Base-by-base conservation (phyloP, 371 early-diverging fungal genomes). In the Lichtheimia ornata region DNA sequence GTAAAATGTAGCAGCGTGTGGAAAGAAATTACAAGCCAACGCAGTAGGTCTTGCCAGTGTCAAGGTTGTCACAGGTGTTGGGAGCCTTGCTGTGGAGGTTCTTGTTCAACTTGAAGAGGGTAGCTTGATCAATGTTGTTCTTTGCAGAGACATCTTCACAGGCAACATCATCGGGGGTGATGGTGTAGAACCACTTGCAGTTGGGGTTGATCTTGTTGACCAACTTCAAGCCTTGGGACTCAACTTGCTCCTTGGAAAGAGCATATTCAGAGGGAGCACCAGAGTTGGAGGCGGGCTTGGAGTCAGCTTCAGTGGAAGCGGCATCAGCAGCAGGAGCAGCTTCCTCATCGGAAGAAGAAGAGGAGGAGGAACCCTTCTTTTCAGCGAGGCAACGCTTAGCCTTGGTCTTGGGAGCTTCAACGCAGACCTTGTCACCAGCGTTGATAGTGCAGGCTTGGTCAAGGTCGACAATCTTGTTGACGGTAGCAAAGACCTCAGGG, bases 41-140 rank as follows among this genome's bases (percentile, higher is more conserved):
- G 42, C 69, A 69, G 64, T 69, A 69, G 51, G 69, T 56, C 69
- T 69, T 69, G 64, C 69, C 69, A 47, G 51, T 58, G 56, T 69
- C 69, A 30, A 69, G 59, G 62, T 69, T 69, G 59, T 69, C 69
- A 43, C 69, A 69, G 18, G 47, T 42, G 56, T 69, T 59, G 44
- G 51, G 57, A n/a, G 61, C 69, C 20, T 47, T 47, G 50, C 64
- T 56, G 57, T 69, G 69, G 17, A 69, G 64, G 49, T 64, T 64
- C 28, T 55, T 47, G 64, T 69, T 69, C 53, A 52, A 28, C n/a
- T 4, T 5, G 62, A 64, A 69, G 56, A 69, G 56, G 2, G 53
- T 13, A 2, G 59, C 55, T 18, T 24, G 27, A 27, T 57, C 14
- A 50, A 69, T 59, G 40, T 54, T 47, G 64, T 55, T 60, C 55